Evolutionary conservation across 495 filamentous ascomycete species (phyloP), one percentile per base, ranked within the genome.

Genomic region (Penicillium nucicola): DNA sequence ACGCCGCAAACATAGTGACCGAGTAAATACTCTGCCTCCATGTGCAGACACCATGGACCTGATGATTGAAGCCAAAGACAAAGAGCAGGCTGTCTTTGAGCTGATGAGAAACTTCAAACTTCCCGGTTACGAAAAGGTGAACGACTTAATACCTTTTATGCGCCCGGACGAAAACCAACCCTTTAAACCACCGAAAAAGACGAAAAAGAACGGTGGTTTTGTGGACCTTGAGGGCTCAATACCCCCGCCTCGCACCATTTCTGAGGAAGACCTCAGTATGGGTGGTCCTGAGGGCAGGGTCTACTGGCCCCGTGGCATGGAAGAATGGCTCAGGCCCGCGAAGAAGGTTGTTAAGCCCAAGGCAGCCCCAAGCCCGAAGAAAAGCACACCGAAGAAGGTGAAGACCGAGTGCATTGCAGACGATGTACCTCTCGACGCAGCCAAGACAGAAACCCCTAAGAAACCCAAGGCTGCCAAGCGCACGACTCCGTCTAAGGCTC

Each of bases 31-130:
- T 0, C 67, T 98, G 13, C 92, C 92, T 11, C 92, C 92, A 0
- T 96, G 91, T 56, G 72, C 83, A 2, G 72, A 81, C 5, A 82
- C 83, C 6, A 92, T 95, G 86, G 93, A 96, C 62, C 75, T 97
- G 11, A 98, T 97, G 93, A 96, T 97, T 50, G 93, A 98, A 72
- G 93, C 93, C 14, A 98, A 97, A 60, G 92, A 96, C 60, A 98
- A 97, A 68, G 93, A 98, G 67, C 93, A 97, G 66, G 91, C 93
- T 0, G 91, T 96, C 0, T 96, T 97, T 60, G 90, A 96, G 54
- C 77, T 97, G 12, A 96, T 96, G 89, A 76, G 85, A 25, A 93
- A 74, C 1, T 96, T 87, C 66, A 89, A 85, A 49, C 77, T 97
- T 1, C 87, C 90, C 0, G 89, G 87, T 2, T 84, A 84, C 62